Percentiles rank a stretch among this genome's conserved stretches.
Conservation (phyloP, 1,284 basidiomycete species). For the Uromyces viciae-fabae region DNA sequence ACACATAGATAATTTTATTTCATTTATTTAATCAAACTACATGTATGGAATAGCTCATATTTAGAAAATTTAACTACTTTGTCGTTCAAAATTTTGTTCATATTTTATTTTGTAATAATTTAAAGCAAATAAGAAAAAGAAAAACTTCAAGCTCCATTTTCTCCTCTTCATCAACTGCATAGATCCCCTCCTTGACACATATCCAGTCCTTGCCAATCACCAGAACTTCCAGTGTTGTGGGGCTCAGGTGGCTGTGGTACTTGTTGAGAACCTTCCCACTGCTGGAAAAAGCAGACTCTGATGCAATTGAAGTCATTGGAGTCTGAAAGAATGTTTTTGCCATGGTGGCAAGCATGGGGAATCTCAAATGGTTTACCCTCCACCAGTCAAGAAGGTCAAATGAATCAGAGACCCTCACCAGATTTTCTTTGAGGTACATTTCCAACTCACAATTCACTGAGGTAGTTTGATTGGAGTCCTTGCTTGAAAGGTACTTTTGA, state of each 20-base stretch:
- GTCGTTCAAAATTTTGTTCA: no score
- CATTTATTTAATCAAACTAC: no score
- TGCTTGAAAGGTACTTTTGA: neutral
- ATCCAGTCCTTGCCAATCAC: no score
- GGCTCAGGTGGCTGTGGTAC: neutral
- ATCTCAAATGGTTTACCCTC: neutral
- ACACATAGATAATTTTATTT: no score
- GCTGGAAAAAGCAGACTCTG: neutral
- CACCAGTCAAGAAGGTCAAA: slow-evolving; percentile 3
- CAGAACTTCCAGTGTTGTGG: neutral
- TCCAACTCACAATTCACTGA: neutral
- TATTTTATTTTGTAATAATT: no score
- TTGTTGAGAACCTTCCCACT: no score
- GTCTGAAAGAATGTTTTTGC: neutral
- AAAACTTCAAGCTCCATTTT: no score
- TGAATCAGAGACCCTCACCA: neutral
- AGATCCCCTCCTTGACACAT: neutral
- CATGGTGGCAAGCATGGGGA: neutral
- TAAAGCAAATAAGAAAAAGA: no score
- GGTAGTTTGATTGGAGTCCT: neutral
- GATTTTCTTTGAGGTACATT: neutral
- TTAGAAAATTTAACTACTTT: no score
- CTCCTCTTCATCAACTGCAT: no score
- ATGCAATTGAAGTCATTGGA: neutral
- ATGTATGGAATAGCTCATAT: no score